A percentile compares a stretch with the other conserved stretches of the same genome.
phyloP scores from a whole-genome alignment of 192 early-diverging fungal species.

The Coemansia asiatica region DNA sequence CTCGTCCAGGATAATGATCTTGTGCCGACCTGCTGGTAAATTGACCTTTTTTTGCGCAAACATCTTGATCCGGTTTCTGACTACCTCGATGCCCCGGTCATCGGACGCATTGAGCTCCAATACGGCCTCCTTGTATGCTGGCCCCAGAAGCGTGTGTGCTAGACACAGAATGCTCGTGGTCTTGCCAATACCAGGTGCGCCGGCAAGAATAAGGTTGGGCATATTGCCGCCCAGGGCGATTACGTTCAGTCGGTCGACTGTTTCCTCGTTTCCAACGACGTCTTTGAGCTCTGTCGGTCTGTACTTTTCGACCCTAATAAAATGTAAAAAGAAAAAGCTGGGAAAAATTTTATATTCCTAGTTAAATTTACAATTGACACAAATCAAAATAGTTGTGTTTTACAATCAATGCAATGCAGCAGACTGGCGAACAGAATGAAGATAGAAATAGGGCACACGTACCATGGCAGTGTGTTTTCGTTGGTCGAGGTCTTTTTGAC shows the following conservation, averaged over 20 bases:
- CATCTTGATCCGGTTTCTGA: conserved; percentile 94
- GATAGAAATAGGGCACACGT: neutral
- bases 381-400: neutral
- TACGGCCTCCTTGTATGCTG: conserved; percentile 87
- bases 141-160: conserved; percentile 84
- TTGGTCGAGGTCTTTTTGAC: conserved; percentile 13
- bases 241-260: conserved; percentile 76
- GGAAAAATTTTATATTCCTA: no score
- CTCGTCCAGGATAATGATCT: conserved; percentile 95
- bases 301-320: conserved; percentile 92
- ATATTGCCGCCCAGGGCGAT: conserved; percentile 93
- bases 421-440: neutral
- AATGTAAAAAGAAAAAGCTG: neutral
- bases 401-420: no score
- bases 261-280: conserved; percentile 94
- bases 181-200: conserved; percentile 96
- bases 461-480: conserved; percentile 48
- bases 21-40: conserved; percentile 80
- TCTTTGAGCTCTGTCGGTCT: conserved; percentile 81
- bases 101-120: conserved; percentile 98
- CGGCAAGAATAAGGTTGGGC: conserved; percentile 90
- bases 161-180: conserved; percentile 94
- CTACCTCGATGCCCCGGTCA: conserved; percentile 92
- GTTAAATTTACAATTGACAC: no score
- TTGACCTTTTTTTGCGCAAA: conserved; percentile 99